phyloP scores from a whole-genome alignment of 1,139 yeast genomes.

The Geotrichum phurueaensis region DNA sequence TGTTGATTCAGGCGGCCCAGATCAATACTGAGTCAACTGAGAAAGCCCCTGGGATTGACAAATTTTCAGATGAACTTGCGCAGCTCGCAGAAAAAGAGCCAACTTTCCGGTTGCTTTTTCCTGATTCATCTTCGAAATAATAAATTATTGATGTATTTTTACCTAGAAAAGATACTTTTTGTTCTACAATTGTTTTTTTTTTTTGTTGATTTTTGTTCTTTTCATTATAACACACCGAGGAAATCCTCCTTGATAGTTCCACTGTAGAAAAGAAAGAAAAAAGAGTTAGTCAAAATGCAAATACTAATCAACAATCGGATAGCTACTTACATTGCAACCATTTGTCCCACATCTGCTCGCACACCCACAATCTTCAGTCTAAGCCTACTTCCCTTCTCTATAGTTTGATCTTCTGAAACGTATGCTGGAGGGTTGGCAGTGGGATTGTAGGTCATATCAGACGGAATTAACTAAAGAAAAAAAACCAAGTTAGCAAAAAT shows the following conservation, averaged over 20 bases:
- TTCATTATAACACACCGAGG: slow-evolving; percentile 62
- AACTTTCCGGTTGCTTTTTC: background rate
- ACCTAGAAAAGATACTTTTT: background rate
- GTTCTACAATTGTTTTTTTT: background rate
- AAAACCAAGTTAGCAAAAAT: background rate
- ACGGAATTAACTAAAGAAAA: slow-evolving; percentile 58
- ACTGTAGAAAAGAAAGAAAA: slow-evolving; percentile 24
- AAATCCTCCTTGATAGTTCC: slow-evolving; percentile 97
- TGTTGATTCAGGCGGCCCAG: slow-evolving; percentile 2
- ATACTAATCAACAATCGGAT: slow-evolving; percentile 1
- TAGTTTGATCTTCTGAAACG: slow-evolving; percentile 89
- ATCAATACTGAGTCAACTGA: background rate
- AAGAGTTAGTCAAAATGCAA: slow-evolving; percentile 9
- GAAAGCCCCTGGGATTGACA: slow-evolving; percentile 2
- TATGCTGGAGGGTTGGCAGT: slow-evolving; percentile 98
- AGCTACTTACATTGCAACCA: slow-evolving; percentile 65
- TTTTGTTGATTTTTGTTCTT: background rate
- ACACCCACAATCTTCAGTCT: slow-evolving; percentile 96
- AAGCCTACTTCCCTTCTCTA: slow-evolving; percentile 88
- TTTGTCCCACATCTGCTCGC: slow-evolving; percentile 93
- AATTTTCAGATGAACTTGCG: slow-evolving; percentile 4
- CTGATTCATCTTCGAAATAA: slow-evolving; percentile 3
- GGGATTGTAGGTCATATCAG: slow-evolving; percentile 90
- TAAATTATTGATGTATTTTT: background rate
- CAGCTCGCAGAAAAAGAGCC: background rate